Conservation (phyloP, 2,329 filamentous ascomycete species). For the Parafenestella ontariensis region DNA sequence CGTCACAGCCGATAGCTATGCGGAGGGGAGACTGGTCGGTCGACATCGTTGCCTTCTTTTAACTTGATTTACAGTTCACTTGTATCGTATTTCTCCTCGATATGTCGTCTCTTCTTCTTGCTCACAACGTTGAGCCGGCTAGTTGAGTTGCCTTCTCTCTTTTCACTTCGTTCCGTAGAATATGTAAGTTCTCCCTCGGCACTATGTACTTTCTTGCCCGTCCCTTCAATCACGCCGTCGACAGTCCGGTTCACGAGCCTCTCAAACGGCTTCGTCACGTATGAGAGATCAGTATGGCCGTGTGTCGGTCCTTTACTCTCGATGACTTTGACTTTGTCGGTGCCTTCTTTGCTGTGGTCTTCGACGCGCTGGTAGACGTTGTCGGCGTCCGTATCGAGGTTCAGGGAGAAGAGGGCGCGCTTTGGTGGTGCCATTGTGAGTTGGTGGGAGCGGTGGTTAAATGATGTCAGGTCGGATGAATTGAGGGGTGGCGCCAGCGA, state of each 20-base stretch:
- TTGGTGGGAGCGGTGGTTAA: constrained; percentile 18
- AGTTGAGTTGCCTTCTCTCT: background rate
- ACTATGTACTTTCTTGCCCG: constrained; percentile 30
- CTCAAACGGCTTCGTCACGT: constrained; percentile 49
- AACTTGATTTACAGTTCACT: constrained; percentile 33
- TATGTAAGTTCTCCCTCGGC: constrained; percentile 33
- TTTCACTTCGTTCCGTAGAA: constrained; percentile 17
- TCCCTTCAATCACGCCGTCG: constrained; percentile 39
- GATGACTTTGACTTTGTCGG: constrained; percentile 43
- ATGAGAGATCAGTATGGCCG: constrained; percentile 38
- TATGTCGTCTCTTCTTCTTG: constrained; percentile 12
- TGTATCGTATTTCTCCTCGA: constrained; percentile 43
- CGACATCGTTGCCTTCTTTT: constrained; percentile 9
- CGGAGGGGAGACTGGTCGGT: constrained; percentile 51
- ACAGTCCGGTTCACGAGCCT: constrained; percentile 39
- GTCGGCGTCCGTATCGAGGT: constrained; percentile 50
- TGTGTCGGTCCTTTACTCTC: constrained; percentile 45
- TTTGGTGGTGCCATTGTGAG: constrained; percentile 33
- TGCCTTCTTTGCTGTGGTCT: constrained; percentile 42
- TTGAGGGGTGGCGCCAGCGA: constrained; percentile 20
- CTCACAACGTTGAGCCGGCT: constrained; percentile 16
- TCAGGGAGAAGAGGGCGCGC: constrained; percentile 47
- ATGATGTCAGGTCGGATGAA: constrained; percentile 31
- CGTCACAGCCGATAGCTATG: constrained; percentile 70
- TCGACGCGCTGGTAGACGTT: constrained; percentile 48